Evolutionary conservation across 768 basidiomycete species (phyloP).

Genomic region (Pisolithus marmoratus): DNA sequence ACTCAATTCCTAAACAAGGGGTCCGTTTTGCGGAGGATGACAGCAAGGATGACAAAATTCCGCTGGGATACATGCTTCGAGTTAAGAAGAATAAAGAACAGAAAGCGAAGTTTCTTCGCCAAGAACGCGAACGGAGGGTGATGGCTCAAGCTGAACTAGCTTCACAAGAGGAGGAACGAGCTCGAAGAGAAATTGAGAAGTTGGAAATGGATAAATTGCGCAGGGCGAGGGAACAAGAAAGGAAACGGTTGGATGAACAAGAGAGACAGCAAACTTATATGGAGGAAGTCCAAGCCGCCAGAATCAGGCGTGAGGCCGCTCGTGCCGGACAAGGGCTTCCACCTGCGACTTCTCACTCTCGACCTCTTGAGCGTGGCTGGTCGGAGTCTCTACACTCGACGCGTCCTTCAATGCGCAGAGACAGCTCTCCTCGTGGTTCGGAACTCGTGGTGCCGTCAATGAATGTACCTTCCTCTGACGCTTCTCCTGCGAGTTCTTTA

Average conservation of each 20-base stretch:
- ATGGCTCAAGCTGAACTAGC: slow-evolving; percentile 31
- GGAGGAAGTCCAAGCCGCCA: slow-evolving; percentile 57
- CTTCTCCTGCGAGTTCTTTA: slow-evolving; percentile 50
- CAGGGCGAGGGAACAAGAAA: slow-evolving; percentile 30
- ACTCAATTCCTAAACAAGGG: slow-evolving; percentile 36
- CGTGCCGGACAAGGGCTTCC: slow-evolving; percentile 38
- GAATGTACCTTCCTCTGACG: slow-evolving; percentile 30
- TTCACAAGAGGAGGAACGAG: slow-evolving; percentile 38
- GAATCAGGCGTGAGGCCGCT: slow-evolving; percentile 53
- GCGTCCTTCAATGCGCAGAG: slow-evolving; percentile 15
- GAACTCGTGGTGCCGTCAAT: slow-evolving; percentile 36
- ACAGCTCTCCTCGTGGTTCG: slow-evolving; percentile 38
- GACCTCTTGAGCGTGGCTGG: slow-evolving; percentile 28
- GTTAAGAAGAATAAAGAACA: slow-evolving; percentile 69
- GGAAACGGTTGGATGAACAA: slow-evolving; percentile 43
- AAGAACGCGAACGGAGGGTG: slow-evolving; percentile 50
- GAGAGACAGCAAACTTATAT: slow-evolving; percentile 45
- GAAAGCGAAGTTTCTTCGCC: slow-evolving; percentile 60
- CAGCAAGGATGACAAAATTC: slow-evolving; percentile 59
- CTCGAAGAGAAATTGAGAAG: slow-evolving; percentile 43
- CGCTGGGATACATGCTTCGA: slow-evolving; percentile 64
- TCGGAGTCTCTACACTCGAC: slow-evolving; percentile 33
- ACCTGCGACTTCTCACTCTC: slow-evolving; percentile 14
- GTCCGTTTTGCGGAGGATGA: slow-evolving; percentile 64
- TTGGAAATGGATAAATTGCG: slow-evolving; percentile 47